Evolutionary conservation across 2,329 filamentous ascomycete genomes (phyloP), one percentile per base, ranked within the genome.

Genomic region (Diaporthe aspalathi): DNA sequence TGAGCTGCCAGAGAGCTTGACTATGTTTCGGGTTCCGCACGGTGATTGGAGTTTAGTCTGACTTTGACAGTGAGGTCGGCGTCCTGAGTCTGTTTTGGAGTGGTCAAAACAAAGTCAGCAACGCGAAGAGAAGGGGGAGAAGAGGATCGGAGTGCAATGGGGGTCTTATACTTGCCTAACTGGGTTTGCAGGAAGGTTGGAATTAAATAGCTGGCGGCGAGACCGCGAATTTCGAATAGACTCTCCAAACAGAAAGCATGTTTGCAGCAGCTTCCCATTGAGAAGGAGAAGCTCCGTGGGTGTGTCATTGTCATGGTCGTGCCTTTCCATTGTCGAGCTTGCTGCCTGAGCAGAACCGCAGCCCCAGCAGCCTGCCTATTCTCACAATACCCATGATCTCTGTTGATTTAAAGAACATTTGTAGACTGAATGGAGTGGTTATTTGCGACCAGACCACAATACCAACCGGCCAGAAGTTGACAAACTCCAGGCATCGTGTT

Each of bases 291-390:
- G 60, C 29, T 22, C 12, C 20, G 20, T 60, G 22, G 1, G 38
- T 9, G 9, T 43, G 45, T 45, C 24, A 50, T 65, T 65, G 60
- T 65, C 20, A 17, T 38, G 7, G 24, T 45, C 22, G 27, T 7
- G 43, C 16, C 3, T n/a, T n/a, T 17, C 60, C 60, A 65, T 65
- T 65, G 60, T 65, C 17, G 22, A 50, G n/a, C 45, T 24, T 11
- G 60, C 17, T 35, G 40, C 27, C 45, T 17, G 5, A 24, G 3
- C 20, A 38, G 60, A 45, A 38, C 27, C 20, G 40, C 57, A 29
- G 9, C 8, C 22, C 27, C 20, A 12, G 7, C 29, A 8, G 14
- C 17, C 38, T 20, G n/a, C 29, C 14, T 49, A 24, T 38, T 50
- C 14, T 50, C 29, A 8, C 29, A 35, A 38, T 65, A 35, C 3